phyloP scores from a whole-genome alignment of 495 filamentous ascomycete species.

The Cladorrhinum samala region DNA sequence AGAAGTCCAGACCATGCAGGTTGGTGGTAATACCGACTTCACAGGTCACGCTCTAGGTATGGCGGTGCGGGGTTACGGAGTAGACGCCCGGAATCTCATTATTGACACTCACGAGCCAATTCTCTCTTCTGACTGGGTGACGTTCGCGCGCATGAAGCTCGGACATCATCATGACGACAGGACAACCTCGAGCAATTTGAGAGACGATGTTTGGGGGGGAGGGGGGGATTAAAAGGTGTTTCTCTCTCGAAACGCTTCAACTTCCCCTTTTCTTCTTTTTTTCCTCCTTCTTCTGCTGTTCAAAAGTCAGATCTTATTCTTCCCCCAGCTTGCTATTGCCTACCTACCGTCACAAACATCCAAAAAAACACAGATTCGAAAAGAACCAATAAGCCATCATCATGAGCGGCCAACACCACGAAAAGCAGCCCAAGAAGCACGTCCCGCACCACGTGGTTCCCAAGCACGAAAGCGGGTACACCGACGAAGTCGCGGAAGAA shows the following conservation, averaged over 20 bases:
- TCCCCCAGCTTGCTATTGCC: too few species aligned
- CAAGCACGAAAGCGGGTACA: slow-evolving; percentile 20
- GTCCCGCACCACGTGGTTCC: slow-evolving; percentile 11
- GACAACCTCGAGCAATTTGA: too few species aligned
- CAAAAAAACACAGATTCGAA: too few species aligned
- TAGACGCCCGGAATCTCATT: background rate
- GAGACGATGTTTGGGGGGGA: background rate
- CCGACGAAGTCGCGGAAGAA: slow-evolving; percentile 23
- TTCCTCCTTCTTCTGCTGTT: background rate
- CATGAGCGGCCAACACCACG: slow-evolving; percentile 3
- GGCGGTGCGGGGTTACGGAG: background rate
- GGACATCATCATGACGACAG: background rate
- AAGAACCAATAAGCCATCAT: too few species aligned
- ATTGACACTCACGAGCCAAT: too few species aligned
- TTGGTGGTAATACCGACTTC: background rate
- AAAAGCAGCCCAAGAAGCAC: slow-evolving; percentile 1
- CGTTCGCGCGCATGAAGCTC: background rate
- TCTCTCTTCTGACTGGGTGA: background rate
- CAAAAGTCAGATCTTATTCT: too few species aligned
- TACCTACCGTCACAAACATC: too few species aligned
- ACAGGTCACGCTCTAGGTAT: background rate
- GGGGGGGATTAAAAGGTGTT: background rate
- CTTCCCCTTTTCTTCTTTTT: background rate
- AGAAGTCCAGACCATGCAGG: background rate
- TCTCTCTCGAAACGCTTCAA: background rate